These are phyloP conservation scores for Rutstroemia sp. DNA, from an alignment of 2,329 filamentous ascomycete genomes.

Conservation along the genomic window DNA sequence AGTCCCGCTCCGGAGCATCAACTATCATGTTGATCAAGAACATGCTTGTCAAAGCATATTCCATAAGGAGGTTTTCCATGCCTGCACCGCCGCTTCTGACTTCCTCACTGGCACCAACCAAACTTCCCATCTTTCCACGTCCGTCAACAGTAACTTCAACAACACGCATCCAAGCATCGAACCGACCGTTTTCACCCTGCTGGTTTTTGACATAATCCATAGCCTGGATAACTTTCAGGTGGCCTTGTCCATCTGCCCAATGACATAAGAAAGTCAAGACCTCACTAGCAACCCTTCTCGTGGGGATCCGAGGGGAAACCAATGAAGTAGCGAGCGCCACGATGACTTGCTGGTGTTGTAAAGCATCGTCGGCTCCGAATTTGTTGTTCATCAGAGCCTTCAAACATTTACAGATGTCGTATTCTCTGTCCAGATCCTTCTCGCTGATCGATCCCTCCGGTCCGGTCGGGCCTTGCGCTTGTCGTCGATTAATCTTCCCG, in stretches of 20 bases:
- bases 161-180: conserved; percentile 97
- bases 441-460: conserved; percentile 47
- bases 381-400: conserved; percentile 99
- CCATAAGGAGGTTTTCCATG: conserved; percentile 98
- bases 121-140: conserved; percentile 95
- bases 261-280: conserved; percentile 94
- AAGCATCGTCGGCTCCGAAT: conserved; percentile 92
- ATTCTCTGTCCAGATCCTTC: conserved; percentile 67
- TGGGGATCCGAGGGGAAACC: conserved; percentile 82
- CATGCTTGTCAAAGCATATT: conserved; percentile 92
- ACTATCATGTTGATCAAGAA: conserved; percentile 96
- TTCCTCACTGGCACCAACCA: conserved; percentile 95
- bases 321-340: conserved; percentile 80
- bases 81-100: conserved; percentile 92
- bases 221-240: conserved; percentile 87
- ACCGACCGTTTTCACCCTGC: conserved; percentile 86
- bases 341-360: conserved; percentile 83
- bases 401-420: conserved; percentile 95
- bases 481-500: conserved; percentile 87
- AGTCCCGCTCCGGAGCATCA: conserved; percentile 79
- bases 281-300: conserved; percentile 90
- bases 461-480: conserved; percentile 55
- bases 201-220: conserved; percentile 86
- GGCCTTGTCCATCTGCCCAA: conserved; percentile 83
- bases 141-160: conserved; percentile 96